A percentile compares a stretch with the other conserved stretches of the same genome.
phyloP scores from a whole-genome alignment of 2,329 filamentous ascomycete species.

The Pseudogymnoascus sp. region DNA sequence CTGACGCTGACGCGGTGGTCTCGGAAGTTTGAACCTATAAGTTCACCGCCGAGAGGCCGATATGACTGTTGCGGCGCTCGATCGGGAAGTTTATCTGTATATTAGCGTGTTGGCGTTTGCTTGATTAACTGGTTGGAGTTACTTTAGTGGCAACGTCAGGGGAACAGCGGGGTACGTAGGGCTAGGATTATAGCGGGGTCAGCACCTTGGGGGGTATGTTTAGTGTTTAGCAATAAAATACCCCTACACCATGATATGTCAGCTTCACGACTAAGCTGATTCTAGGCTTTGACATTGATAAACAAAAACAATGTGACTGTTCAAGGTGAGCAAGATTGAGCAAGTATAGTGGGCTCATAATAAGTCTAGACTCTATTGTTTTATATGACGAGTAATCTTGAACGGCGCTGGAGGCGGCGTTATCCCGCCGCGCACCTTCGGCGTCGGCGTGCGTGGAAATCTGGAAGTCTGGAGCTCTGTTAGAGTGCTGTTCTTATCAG shows the following conservation, averaged over 20 bases:
- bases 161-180: neutral
- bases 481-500: no score
- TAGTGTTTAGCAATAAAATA: neutral
- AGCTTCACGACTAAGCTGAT: neutral
- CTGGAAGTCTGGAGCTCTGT: no score
- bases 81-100: neutral
- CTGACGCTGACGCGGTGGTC: neutral
- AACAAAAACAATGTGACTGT: neutral
- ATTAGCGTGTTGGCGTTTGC: neutral
- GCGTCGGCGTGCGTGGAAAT: no score
- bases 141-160: neutral
- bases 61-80: conserved; percentile 6
- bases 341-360: neutral
- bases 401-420: no score
- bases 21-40: neutral
- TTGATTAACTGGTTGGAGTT: neutral
- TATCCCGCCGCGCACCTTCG: no score
- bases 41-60: neutral
- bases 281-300: neutral
- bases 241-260: neutral
- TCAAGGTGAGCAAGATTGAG: neutral
- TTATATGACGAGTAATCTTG: no score
- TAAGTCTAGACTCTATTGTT: neutral
- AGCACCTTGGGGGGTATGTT: neutral
- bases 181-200: neutral